Evolutionary conservation across 1,139 yeast species (phyloP), one percentile per base, ranked within the genome.

Genomic region (Geotrichum klebahnii): DNA sequence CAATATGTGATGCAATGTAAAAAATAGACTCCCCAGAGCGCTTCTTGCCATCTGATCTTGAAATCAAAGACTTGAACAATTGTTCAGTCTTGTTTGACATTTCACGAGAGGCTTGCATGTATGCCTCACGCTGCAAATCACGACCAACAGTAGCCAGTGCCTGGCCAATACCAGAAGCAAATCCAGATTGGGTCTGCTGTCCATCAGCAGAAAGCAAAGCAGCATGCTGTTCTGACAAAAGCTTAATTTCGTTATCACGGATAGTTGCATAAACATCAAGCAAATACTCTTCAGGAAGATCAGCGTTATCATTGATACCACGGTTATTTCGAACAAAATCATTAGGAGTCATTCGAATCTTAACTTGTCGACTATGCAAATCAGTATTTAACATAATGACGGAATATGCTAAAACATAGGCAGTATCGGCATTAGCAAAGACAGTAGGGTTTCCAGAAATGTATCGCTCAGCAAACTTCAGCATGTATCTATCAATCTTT

Each of bases 401-500:
- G 1, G 98, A 92, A 68, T 90, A 94, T 0, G 96, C 89, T 57
- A 94, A 74, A 23, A 90, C 84, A 65, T 92, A 94, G 0, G 96
- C 96, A 0, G 97, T 83, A 62, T 89, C 97, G 1, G 97, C 96
- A 62, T 87, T 87, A 0, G 96, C 81, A 67, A 92, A 92, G 0
- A 82, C 76, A n/a, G 74, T 74, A 5, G 97, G 96, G 63, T 92
- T 94, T 51, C 94, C 96, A 57, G 84, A 81, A 34, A 83, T 82
- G 63, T 84, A 94, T 59, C 95, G 76, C 66, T 89, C 96, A 2
- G 98, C 98, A 72, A 94, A 94, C 64, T 94, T 92, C 63, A 92
- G 78, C 96, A 94, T 87, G 64, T 82, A 88, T 61, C 99, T 77
- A 73, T 94, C 98, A 66, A 94, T 90, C 64, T 92, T 92, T 68